Percentiles rank a stretch among this genome's conserved stretches.
Evolutionary conservation across 1,284 basidiomycete genomes (phyloP).

Genomic region (Heterobasidion annosum): DNA sequence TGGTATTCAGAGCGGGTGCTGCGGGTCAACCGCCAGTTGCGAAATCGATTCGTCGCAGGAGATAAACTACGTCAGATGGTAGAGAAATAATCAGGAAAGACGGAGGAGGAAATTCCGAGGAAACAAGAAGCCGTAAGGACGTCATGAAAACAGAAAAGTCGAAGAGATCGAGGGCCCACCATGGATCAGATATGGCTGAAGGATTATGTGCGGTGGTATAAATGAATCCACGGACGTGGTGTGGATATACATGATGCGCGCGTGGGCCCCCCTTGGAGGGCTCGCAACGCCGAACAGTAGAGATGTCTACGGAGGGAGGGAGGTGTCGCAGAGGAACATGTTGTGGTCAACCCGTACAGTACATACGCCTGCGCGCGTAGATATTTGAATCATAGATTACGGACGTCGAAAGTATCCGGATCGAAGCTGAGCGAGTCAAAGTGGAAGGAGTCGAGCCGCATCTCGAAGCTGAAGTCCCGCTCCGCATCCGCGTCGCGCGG

Average conservation of each 20-base stretch:
- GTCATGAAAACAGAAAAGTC: background rate
- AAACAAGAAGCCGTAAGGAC: background rate
- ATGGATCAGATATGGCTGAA: too few relatives aligned
- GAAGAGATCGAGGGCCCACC: too few relatives aligned
- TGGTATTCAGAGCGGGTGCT: too few relatives aligned
- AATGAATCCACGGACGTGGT: too few relatives aligned
- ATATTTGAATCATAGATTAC: background rate
- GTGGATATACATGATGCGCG: background rate
- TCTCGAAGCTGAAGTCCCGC: conserved; percentile 39
- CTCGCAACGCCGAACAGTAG: background rate
- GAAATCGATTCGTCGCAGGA: background rate
- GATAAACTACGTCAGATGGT: background rate
- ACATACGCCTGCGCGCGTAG: background rate
- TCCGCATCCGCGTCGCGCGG: background rate
- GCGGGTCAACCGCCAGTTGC: background rate
- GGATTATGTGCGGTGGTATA: too few relatives aligned
- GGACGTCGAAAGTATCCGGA: conserved; percentile 37
- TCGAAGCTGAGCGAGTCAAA: conserved; percentile 63
- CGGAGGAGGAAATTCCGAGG: background rate
- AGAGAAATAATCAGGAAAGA: background rate
- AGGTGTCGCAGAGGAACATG: background rate
- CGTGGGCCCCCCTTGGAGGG: background rate
- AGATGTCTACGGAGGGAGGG: background rate
- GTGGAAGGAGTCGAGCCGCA: conserved; percentile 59
- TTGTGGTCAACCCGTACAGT: background rate